Conservation (phyloP, 2,329 filamentous ascomycete species). For the Fusarium pseudonygamai region DNA sequence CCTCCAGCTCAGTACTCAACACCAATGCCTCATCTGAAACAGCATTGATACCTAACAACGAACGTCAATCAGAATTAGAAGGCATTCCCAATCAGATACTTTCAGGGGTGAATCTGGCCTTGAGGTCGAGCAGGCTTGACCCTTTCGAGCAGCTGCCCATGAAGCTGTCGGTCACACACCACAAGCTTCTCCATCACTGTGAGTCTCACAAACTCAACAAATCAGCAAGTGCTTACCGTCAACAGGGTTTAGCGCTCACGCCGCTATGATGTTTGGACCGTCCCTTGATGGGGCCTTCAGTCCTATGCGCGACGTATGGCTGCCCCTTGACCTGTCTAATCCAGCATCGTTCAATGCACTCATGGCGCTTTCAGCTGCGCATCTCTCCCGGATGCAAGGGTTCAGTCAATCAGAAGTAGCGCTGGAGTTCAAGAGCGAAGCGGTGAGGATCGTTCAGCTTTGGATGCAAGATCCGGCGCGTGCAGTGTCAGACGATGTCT, state of each 20-base stretch:
- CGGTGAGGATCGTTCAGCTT: constrained; percentile 46
- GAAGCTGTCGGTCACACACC: not conserved
- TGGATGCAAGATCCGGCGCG: constrained; percentile 46
- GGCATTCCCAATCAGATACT: not conserved
- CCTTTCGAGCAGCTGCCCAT: constrained; percentile 6
- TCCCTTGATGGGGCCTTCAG: constrained; percentile 44
- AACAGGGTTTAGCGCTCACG: constrained; percentile 26
- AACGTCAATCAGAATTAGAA: not conserved
- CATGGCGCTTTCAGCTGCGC: constrained; percentile 53
- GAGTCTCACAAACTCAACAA: not conserved
- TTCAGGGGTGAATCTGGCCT: constrained; percentile 3
- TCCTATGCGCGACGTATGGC: constrained; percentile 53
- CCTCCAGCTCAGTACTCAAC: not conserved
- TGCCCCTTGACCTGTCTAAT: constrained; percentile 53
- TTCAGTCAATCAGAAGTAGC: constrained; percentile 40
- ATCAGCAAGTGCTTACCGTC: no score
- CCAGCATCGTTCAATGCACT: constrained; percentile 52
- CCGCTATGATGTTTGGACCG: constrained; percentile 45
- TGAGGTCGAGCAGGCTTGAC: not conserved
- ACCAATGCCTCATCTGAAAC: not conserved
- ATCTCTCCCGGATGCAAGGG: constrained; percentile 48
- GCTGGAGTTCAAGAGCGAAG: constrained; percentile 48
- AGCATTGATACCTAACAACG: not conserved
- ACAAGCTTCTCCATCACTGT: constrained; percentile 11
- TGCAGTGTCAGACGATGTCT: constrained; percentile 46